These are phyloP conservation scores for Lactifluus volemus DNA, from an alignment of 768 basidiomycete genomes.

Conservation along the genomic window DNA sequence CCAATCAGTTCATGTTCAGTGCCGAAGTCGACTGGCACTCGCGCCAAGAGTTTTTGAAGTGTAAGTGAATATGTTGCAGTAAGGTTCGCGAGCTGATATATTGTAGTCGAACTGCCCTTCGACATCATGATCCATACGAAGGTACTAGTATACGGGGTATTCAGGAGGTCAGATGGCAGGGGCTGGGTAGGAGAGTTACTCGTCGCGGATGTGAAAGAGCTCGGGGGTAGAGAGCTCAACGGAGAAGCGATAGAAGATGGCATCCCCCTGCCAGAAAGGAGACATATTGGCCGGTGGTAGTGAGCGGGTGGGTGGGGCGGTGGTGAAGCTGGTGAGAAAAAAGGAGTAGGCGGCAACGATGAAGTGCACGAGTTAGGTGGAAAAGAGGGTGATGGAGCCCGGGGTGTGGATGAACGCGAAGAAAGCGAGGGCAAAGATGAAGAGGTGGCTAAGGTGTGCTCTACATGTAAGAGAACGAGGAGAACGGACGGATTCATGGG, in stretches of 20 bases:
- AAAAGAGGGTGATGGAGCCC: background rate
- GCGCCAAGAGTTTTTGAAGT: constrained; percentile 86
- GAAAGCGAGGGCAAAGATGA: background rate
- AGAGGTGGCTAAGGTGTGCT: background rate
- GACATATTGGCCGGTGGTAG: background rate
- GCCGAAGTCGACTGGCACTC: constrained; percentile 86
- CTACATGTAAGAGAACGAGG: background rate
- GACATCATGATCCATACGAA: too few species aligned
- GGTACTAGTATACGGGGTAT: constrained; percentile 1
- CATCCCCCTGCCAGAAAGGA: background rate
- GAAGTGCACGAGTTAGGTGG: background rate
- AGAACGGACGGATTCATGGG: background rate
- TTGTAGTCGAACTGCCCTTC: constrained; percentile 78
- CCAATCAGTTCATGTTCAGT: constrained; percentile 75
- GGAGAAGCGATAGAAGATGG: constrained; percentile 3
- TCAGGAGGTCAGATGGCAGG: constrained; percentile 1
- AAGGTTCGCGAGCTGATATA: background rate
- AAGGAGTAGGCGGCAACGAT: background rate
- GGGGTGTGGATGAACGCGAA: background rate
- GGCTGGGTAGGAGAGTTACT: background rate
- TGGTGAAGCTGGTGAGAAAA: background rate
- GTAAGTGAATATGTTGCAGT: constrained; percentile 35
- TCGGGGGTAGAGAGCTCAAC: background rate
- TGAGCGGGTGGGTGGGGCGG: background rate
- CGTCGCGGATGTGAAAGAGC: background rate